Percentiles rank a stretch among this genome's conserved stretches.
These are phyloP conservation scores for Magnolia officinalis DNA, from an alignment of 164 flowering plant species.

Conservation along the genomic window DNA sequence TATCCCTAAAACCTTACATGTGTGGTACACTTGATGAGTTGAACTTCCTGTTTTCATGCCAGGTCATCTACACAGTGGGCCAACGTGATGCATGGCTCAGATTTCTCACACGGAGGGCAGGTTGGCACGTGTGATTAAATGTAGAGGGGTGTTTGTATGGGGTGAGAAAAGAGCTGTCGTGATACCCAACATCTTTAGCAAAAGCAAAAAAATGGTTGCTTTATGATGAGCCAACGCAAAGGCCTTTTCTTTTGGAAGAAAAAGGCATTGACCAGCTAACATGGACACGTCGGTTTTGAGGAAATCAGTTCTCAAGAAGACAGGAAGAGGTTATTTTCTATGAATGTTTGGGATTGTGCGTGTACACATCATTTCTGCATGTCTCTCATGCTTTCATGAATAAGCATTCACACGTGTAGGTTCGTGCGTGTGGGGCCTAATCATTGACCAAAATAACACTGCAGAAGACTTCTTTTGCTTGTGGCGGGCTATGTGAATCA, in stretches of 20 bases:
- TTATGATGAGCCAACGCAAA: neutral
- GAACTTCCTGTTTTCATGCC: no score
- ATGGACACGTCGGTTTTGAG: slow-evolving; percentile 10
- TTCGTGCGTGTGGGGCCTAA: no score
- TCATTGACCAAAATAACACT: no score
- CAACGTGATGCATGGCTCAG: no score
- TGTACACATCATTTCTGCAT: slow-evolving; percentile 6
- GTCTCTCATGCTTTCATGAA: neutral
- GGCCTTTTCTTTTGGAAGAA: slow-evolving; percentile 5
- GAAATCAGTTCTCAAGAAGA: neutral
- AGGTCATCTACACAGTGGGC: no score
- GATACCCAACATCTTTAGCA: neutral
- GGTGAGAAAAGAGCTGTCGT: neutral
- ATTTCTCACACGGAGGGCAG: no score
- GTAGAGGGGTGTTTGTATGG: no score
- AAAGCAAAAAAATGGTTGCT: neutral
- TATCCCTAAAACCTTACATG: no score
- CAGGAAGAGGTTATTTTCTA: neutral
- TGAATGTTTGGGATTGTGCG: neutral
- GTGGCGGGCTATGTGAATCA: no score
- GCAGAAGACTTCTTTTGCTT: no score
- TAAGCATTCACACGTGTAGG: neutral
- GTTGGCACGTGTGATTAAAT: no score
- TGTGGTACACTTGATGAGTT: no score
- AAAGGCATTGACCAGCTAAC: slow-evolving; percentile 15